These are phyloP conservation scores for Pestalotiopsis sp. DNA, from an alignment of 2,329 filamentous ascomycete genomes.

Conservation along the genomic window DNA sequence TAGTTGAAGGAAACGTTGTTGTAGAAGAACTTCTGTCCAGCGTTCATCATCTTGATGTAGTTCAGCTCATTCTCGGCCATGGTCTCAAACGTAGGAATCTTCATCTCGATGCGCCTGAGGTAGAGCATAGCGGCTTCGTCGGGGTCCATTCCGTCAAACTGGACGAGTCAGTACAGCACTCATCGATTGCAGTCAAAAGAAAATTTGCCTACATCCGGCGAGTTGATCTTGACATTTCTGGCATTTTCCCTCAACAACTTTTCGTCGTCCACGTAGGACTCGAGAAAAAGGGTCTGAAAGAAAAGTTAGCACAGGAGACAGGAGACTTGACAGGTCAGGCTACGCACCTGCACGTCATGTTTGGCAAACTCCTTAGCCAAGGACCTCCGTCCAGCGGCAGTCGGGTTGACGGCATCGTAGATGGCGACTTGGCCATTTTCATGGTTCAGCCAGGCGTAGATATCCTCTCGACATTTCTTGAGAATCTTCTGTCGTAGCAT, in stretches of 20 bases:
- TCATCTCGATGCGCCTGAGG: constrained; percentile 82
- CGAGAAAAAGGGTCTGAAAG: constrained; percentile 90
- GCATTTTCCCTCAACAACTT: constrained; percentile 96
- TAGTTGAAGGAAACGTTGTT: constrained; percentile 98
- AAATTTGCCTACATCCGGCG: constrained; percentile 73
- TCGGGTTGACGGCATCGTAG: constrained; percentile 96
- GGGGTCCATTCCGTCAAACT: constrained; percentile 90
- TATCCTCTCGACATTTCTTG: constrained; percentile 96
- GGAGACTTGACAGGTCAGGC: background rate
- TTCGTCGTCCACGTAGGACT: constrained; percentile 92
- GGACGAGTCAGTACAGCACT: constrained; percentile 8
- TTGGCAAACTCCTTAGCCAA: constrained; percentile 97
- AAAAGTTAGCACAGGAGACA: background rate
- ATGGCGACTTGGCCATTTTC: constrained; percentile 98
- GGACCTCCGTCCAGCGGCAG: constrained; percentile 77
- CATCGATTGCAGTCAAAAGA: background rate
- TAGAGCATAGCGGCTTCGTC: constrained; percentile 93
- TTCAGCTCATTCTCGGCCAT: constrained; percentile 95
- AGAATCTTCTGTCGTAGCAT: constrained; percentile 94
- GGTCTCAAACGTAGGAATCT: constrained; percentile 94
- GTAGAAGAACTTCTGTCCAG: constrained; percentile 88
- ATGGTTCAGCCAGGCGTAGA: constrained; percentile 93
- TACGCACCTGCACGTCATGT: constrained; percentile 81
- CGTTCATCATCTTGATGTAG: constrained; percentile 99
- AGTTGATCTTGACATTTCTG: constrained; percentile 95